Conservation (phyloP, 2,329 filamentous ascomycete species). For the Fusarium secorum region DNA sequence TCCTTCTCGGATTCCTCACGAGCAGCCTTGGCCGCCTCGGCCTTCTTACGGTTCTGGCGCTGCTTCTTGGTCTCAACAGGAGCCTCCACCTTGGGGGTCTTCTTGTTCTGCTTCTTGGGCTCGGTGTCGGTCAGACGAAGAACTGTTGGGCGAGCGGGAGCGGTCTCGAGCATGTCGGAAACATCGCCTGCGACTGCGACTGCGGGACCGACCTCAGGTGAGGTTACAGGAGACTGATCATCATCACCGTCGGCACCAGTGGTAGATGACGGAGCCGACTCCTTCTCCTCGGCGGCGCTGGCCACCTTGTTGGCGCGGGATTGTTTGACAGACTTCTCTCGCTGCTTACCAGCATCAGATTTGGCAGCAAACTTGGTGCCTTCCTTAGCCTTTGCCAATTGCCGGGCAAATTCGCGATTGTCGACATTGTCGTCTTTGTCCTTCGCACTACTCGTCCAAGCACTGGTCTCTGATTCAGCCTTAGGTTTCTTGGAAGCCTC, state of each 20-base stretch:
- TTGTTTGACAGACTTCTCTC: constrained; percentile 75
- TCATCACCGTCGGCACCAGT: constrained; percentile 81
- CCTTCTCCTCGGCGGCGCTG: constrained; percentile 52
- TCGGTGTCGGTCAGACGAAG: constrained; percentile 77
- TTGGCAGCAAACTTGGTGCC: constrained; percentile 68
- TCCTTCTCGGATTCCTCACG: constrained; percentile 81
- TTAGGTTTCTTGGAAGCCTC: constrained; percentile 51
- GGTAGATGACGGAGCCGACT: constrained; percentile 66
- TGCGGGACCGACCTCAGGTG: constrained; percentile 65
- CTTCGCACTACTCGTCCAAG: constrained; percentile 43
- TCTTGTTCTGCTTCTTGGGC: constrained; percentile 69
- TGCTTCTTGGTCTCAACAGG: constrained; percentile 90
- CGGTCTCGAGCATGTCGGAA: constrained; percentile 89
- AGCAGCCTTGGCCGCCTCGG: constrained; percentile 77
- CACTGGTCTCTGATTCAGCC: constrained; percentile 42
- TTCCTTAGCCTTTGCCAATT: constrained; percentile 74
- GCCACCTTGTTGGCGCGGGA: constrained; percentile 64
- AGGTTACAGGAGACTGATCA: constrained; percentile 75
- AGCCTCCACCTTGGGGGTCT: constrained; percentile 69
- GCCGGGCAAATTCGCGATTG: constrained; percentile 79
- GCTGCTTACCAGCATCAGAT: constrained; percentile 66
- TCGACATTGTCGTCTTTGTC: constrained; percentile 63
- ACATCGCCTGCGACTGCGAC: constrained; percentile 73
- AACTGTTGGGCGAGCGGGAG: constrained; percentile 72
- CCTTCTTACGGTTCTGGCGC: constrained; percentile 90